Base-by-base conservation (phyloP, 495 filamentous ascomycete species). In the Hypoxylon fuscum region DNA sequence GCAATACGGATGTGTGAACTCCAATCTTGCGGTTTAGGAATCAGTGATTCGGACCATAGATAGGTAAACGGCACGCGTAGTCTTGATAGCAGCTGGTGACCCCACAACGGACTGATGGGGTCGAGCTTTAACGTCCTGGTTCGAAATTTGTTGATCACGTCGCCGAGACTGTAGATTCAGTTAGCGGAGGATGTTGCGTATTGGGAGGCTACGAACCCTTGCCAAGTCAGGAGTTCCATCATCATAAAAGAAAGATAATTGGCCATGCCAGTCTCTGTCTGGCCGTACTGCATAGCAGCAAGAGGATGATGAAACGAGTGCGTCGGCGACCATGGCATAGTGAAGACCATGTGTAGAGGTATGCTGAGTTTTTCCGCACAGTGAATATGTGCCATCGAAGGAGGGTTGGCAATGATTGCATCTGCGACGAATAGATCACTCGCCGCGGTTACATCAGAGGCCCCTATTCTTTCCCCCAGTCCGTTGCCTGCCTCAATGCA, bases 181-280 rank as follows among this genome's bases (percentile, higher is more conserved):
- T 74, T 14, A 72, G 55, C n/a, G 31, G 18, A 22, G 6, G 7
- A 27, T 3, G 18, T 46, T 27, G 2, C 5, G 14, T 18, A 47
- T 7, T 11, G 2, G 11, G 8, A 34, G 38, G 14, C 10, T 15
- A 58, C 74, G 47, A 61, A 82, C 81, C 86, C 87, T 74, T 89
- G 85, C 86, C 87, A 88, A 7, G 85, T 89, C 49, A 89, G 68
- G 77, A 83, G 82, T 38, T 90, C 87, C 12, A 88, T 83, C 22
- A 88, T 68, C 2, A 75, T 76, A 68, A 88, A 88, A 0, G 83
- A 85, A 14, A 87, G 73, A 62, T 77, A 84, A 70, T 88, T 88
- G 1, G 79, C 81, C 8, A 83, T 72, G 3, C 75, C 74, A 2
- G 77, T 53, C 54, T 86, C 82, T 22, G 76, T 74, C 43, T 78